Evolutionary conservation across 116 monocot genomes (phyloP).

Genomic region (Posidonia oceanica): DNA sequence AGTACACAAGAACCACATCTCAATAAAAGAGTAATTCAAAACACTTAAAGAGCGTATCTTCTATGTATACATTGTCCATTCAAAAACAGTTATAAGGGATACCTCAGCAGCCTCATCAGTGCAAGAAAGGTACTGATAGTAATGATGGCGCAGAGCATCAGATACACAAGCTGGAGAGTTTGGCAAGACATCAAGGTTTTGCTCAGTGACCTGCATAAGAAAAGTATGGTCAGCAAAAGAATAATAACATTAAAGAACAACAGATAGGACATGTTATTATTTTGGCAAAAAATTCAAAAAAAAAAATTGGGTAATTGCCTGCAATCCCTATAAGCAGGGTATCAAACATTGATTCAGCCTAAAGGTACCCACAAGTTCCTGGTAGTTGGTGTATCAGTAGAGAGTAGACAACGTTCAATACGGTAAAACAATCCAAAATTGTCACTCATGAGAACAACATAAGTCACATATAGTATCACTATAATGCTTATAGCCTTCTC

Average conservation of each 20-base stretch:
- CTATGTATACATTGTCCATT: background rate
- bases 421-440: too few species aligned
- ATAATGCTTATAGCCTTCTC: too few species aligned
- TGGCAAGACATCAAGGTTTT: slow-evolving; percentile 86
- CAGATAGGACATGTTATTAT: background rate
- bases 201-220: slow-evolving; percentile 67
- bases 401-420: too few species aligned
- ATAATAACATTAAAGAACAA: background rate
- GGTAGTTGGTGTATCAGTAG: too few species aligned
- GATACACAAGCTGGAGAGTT: slow-evolving; percentile 77
- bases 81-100: background rate
- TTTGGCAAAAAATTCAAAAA: too few species aligned
- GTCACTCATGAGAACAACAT: too few species aligned
- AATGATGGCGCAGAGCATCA: slow-evolving; percentile 93
- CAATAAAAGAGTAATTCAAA: background rate
- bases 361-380: too few species aligned
- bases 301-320: too few species aligned
- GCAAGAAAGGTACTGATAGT: slow-evolving; percentile 93
- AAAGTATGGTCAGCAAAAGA: background rate
- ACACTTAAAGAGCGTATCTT: background rate
- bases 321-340: too few species aligned
- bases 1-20: too few species aligned
- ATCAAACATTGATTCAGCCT: too few species aligned
- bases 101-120: slow-evolving; percentile 97
- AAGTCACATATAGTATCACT: too few species aligned